Conservation (phyloP, 495 filamentous ascomycete species). For the Beverwykella pulmonaria region DNA sequence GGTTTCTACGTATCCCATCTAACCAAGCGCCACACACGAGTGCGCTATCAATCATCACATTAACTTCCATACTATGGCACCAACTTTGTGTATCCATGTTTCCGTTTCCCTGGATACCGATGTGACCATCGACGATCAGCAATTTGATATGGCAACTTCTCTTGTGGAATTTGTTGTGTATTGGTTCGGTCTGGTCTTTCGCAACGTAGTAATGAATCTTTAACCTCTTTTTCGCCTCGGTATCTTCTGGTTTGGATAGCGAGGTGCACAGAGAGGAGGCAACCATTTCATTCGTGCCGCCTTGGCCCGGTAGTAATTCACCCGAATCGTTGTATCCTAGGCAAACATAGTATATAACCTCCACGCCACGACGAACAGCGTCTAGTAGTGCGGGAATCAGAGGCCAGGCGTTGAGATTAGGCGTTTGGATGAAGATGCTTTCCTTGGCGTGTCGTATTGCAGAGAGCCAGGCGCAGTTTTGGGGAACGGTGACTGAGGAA, state of each 20-base stretch:
- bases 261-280: slow-evolving; percentile 58
- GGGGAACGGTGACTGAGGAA: slow-evolving; percentile 61
- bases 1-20: slow-evolving; percentile 63
- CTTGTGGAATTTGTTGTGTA: slow-evolving; percentile 62
- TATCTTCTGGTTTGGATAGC: slow-evolving; percentile 43
- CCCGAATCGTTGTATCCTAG: slow-evolving; percentile 79
- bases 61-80: slow-evolving; percentile 76
- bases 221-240: slow-evolving; percentile 52
- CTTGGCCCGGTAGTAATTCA: slow-evolving; percentile 73
- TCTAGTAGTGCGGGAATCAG: slow-evolving; percentile 62
- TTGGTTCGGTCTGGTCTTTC: slow-evolving; percentile 69
- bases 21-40: slow-evolving; percentile 64
- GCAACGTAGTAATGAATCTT: slow-evolving; percentile 69
- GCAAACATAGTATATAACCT: slow-evolving; percentile 69
- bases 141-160: slow-evolving; percentile 76
- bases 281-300: slow-evolving; percentile 74
- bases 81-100: slow-evolving; percentile 84
- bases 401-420: slow-evolving; percentile 72
- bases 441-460: slow-evolving; percentile 63
- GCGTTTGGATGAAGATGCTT: slow-evolving; percentile 72
- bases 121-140: slow-evolving; percentile 67
- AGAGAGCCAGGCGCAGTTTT: slow-evolving; percentile 73
- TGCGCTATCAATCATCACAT: slow-evolving; percentile 68
- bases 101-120: slow-evolving; percentile 73
- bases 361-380: slow-evolving; percentile 66